Conservation (phyloP, 1,139 yeast genomes). For the Suhomyces taliae region DNA sequence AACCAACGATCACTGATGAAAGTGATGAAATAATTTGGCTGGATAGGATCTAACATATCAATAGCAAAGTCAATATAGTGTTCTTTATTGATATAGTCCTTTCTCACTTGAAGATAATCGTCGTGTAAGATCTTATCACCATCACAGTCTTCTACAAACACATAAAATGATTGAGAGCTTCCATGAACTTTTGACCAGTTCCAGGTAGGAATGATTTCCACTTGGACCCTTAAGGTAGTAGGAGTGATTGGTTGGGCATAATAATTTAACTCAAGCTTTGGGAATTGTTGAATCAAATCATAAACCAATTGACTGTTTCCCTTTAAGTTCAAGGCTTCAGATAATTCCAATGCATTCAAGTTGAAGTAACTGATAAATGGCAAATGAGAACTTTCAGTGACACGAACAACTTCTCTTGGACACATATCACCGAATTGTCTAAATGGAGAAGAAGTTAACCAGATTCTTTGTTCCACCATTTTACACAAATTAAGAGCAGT, state of each 20-base stretch:
- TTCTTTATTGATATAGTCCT: constrained; percentile 49
- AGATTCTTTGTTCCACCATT: constrained; percentile 77
- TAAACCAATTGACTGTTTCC: constrained; percentile 62
- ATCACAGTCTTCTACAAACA: constrained; percentile 80
- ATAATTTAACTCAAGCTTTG: constrained; percentile 58
- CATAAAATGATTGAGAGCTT: constrained; percentile 59
- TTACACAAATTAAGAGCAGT: constrained; percentile 65
- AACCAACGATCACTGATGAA: constrained; percentile 84
- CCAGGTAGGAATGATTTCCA: constrained; percentile 73
- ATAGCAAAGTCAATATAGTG: constrained; percentile 68
- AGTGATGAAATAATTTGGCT: constrained; percentile 76
- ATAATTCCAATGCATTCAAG: constrained; percentile 71
- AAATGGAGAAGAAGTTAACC: constrained; percentile 85
- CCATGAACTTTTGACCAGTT: constrained; percentile 77
- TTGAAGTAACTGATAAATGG: constrained; percentile 83
- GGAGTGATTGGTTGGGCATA: constrained; percentile 77
- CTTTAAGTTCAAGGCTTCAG: constrained; percentile 76
- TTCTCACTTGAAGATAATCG: constrained; percentile 56
- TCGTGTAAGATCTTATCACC: constrained; percentile 69
- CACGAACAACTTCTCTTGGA: constrained; percentile 67
- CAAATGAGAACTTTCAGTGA: constrained; percentile 76
- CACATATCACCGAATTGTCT: constrained; percentile 70
- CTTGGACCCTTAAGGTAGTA: constrained; percentile 60
- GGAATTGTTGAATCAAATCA: constrained; percentile 69
- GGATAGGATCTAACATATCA: constrained; percentile 56